Evolutionary conservation across 1,284 basidiomycete genomes (phyloP), one percentile per base, ranked within the genome.

Genomic region (Rhodotorula sp.): DNA sequence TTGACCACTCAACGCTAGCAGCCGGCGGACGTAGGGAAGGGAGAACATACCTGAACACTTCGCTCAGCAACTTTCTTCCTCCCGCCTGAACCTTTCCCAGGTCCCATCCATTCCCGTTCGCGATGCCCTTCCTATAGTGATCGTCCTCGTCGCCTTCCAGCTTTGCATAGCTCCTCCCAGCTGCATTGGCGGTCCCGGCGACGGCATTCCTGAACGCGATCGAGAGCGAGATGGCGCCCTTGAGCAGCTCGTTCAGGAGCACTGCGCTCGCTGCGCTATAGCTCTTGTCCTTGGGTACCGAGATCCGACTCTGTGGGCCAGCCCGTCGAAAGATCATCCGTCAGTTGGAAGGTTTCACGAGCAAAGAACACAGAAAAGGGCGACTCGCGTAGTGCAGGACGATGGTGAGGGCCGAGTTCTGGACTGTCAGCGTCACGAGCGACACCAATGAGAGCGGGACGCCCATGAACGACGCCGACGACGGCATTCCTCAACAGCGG

Each of bases 181-280:
- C 60, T 26, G 33, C 42, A 17, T 22, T 22, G 0, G 48, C 7
- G 4, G 58, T 18, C 4, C 66, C 69, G 58, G 48, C 53, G 17
- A 75, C 64, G 42, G 75, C 58, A 57, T 79, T 79, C 70, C 80
- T 80, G 79, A 87, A 75, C 6, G 89, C 88, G 76, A 89, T 86
- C 67, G 85, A 78, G 67, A 94, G 83, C 26, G 94, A 96, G 77
- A 97, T 93, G 54, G 85, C 82, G 69, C 91, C 91, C 82, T 98
- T 97, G 75, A 96, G 84, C 45, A 97, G 85, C 82, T 98, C 94
- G 81, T 91, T 94, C 81, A 95, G 86, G 44, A 97, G 86, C 26
- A 97, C 95, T 55, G 94, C 94, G 12, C 92, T 88, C 22, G 92
- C 91, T 44, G 93, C 91, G 55, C 91, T 94, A 82, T 97, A 98